A percentile compares a stretch with the other conserved stretches of the same genome.
phyloP scores from a whole-genome alignment of 176 grass and related monocot species.

The Paspalum notatum region DNA sequence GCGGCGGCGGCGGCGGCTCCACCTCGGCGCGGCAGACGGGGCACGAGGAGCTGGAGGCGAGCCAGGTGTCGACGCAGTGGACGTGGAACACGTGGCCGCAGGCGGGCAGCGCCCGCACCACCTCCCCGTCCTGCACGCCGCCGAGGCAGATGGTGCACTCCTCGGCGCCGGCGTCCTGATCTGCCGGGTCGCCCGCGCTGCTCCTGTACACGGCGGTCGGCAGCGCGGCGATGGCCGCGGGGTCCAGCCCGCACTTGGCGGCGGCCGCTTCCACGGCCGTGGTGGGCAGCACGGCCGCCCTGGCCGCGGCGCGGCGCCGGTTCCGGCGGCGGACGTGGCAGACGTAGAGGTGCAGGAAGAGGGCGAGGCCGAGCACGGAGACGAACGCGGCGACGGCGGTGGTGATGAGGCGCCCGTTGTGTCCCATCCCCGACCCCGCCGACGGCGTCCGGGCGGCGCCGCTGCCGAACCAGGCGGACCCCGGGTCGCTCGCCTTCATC shows the following conservation, averaged over 20 bases:
- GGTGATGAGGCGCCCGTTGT: constrained; percentile 44
- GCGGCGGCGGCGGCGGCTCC: constrained; percentile 41
- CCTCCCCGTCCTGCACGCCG: constrained; percentile 44
- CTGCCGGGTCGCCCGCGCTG: not conserved
- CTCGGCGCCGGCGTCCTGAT: constrained; percentile 15
- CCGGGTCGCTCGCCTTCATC: constrained; percentile 51
- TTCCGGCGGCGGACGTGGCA: constrained; percentile 51
- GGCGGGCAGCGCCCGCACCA: constrained; percentile 48
- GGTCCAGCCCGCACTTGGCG: constrained; percentile 44
- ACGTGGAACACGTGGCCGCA: constrained; percentile 68
- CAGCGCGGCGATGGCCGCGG: constrained; percentile 57
- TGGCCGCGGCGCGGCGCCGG: not conserved
- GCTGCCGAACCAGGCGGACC: constrained; percentile 57
- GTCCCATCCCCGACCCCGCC: not conserved
- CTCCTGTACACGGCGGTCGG: constrained; percentile 39
- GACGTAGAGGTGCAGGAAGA: constrained; percentile 61
- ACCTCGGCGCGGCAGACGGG: constrained; percentile 59
- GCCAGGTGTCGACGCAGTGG: constrained; percentile 56
- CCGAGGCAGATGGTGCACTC: constrained; percentile 74
- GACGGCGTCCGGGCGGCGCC: not conserved
- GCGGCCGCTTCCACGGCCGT: not conserved
- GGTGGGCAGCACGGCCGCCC: not conserved
- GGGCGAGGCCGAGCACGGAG: constrained; percentile 50
- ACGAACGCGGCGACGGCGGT: constrained; percentile 42
- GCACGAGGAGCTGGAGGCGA: constrained; percentile 63